Conservation (phyloP, 495 filamentous ascomycete genomes). For the Penicillium arizonense region DNA sequence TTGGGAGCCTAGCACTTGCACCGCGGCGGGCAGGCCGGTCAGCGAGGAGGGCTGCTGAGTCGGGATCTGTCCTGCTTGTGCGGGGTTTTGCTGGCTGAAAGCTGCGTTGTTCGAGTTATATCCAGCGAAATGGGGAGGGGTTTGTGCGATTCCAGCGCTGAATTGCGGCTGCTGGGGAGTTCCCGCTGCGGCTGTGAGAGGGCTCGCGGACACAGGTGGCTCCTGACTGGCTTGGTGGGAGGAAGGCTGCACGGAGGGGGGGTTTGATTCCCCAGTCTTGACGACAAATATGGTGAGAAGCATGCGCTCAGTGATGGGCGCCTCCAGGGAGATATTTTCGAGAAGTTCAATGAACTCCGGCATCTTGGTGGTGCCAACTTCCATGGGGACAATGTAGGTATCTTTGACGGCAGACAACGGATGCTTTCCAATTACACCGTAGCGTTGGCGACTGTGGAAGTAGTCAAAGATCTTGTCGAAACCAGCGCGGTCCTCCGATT, state of each 20-base stretch:
- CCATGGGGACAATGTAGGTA: slow-evolving; percentile 74
- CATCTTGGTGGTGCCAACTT: slow-evolving; percentile 53
- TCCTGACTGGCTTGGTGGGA: slow-evolving; percentile 42
- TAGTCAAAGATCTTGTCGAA: slow-evolving; percentile 77
- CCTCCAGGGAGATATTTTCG: slow-evolving; percentile 68
- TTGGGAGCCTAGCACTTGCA: slow-evolving; percentile 58
- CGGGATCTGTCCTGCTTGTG: slow-evolving; percentile 20
- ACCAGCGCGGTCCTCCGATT: slow-evolving; percentile 45
- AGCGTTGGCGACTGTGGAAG: slow-evolving; percentile 71
- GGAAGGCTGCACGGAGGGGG: slow-evolving; percentile 45
- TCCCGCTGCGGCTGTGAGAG: slow-evolving; percentile 39
- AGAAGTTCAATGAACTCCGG: slow-evolving; percentile 78
- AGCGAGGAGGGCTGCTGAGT: slow-evolving; percentile 14
- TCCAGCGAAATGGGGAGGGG: slow-evolving; percentile 20
- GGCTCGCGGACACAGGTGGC: slow-evolving; percentile 39
- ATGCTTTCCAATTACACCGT: slow-evolving; percentile 77
- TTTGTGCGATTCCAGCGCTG: slow-evolving; percentile 26
- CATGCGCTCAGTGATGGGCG: slow-evolving; percentile 62
- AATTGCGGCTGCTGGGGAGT: slow-evolving; percentile 39
- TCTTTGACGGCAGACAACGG: slow-evolving; percentile 67
- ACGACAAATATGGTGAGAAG: slow-evolving; percentile 77
- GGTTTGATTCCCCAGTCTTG: slow-evolving; percentile 47
- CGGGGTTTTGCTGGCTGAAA: slow-evolving; percentile 20
- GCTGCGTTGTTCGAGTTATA: slow-evolving; percentile 33
- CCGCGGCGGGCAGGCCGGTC: slow-evolving; percentile 25